Evolutionary conservation across 1,139 yeast genomes (phyloP).

Genomic region (Geotrichum siamense): DNA sequence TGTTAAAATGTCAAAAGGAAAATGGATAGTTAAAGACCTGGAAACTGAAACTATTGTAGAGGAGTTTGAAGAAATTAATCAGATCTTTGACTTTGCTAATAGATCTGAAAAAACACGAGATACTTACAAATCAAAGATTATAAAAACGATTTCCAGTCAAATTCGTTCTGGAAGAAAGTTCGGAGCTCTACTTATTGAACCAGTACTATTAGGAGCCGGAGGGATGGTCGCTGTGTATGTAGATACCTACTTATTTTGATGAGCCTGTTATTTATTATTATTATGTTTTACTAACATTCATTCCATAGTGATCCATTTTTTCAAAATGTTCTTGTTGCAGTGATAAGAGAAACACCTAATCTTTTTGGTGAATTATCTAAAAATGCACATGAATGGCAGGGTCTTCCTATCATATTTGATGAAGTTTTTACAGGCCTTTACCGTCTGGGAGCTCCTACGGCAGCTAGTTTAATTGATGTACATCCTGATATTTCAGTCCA

Average conservation of each 20-base stretch:
- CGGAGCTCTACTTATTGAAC: conserved; percentile 29
- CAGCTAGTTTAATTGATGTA: conserved; percentile 22
- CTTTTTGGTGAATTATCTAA: conserved; percentile 14
- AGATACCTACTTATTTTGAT: no score
- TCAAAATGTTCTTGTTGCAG: conserved; percentile 26
- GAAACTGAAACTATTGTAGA: conserved; percentile 1
- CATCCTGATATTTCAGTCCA: conserved; percentile 29
- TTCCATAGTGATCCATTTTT: conserved; percentile 26
- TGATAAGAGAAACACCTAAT: conserved; percentile 22
- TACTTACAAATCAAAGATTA: conserved; percentile 14
- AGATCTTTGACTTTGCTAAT: conserved; percentile 20
- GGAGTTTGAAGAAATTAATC: conserved; percentile 19
- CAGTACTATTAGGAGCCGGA: conserved; percentile 30
- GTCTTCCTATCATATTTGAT: conserved; percentile 28
- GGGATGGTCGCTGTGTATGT: conserved; percentile 29
- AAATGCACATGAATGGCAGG: conserved; percentile 22
- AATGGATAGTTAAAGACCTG: conserved; percentile 22
- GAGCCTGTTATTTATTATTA: conserved; percentile 2
- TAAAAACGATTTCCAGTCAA: conserved; percentile 18
- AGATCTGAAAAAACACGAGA: conserved; percentile 20
- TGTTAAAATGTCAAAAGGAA: conserved; percentile 22
- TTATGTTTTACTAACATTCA: background rate
- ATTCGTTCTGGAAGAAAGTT: conserved; percentile 22
- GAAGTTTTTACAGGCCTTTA: conserved; percentile 31
- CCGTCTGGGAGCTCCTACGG: conserved; percentile 25